Percentiles rank a stretch among this genome's conserved stretches.
Evolutionary conservation across 2,329 filamentous ascomycete genomes (phyloP).

Genomic region (Trichocomaceae sp.): DNA sequence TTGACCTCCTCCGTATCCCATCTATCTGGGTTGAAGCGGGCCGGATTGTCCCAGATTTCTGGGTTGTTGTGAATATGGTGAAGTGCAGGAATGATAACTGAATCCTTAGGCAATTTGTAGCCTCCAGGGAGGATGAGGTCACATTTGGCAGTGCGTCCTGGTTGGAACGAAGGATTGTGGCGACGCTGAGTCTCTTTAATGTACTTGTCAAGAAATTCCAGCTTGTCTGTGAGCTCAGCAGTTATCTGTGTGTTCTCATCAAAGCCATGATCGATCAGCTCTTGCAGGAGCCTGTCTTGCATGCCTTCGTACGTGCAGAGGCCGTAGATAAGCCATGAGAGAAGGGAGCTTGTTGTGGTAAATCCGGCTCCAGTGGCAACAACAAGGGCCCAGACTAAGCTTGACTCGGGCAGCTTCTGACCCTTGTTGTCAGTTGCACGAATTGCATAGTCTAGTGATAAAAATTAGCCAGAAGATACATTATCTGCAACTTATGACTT

Average conservation of each 20-base stretch:
- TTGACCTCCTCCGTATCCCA: constrained; percentile 53
- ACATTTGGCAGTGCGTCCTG: constrained; percentile 50
- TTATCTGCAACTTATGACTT: no score
- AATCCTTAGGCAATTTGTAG: constrained; percentile 49
- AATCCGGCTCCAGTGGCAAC: constrained; percentile 55
- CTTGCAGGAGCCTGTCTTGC: constrained; percentile 53
- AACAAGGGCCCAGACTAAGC: constrained; percentile 20
- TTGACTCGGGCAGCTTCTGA: not conserved
- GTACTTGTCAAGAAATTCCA: constrained; percentile 45
- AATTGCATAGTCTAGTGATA: constrained; percentile 13
- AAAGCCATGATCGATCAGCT: constrained; percentile 48
- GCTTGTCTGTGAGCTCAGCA: constrained; percentile 34
- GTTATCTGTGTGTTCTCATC: constrained; percentile 41
- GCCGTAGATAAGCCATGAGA: constrained; percentile 54
- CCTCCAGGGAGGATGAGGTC: constrained; percentile 56
- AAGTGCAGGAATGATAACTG: constrained; percentile 48
- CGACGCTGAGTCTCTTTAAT: constrained; percentile 56
- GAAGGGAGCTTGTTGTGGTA: constrained; percentile 53
- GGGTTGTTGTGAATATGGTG: constrained; percentile 47
- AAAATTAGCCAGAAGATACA: no score
- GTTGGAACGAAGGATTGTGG: constrained; percentile 58
- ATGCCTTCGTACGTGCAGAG: constrained; percentile 49
- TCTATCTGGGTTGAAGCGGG: constrained; percentile 53
- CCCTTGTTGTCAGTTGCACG: constrained; percentile 6
- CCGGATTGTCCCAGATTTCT: constrained; percentile 52